A percentile compares a stretch with the other conserved stretches of the same genome.
phyloP scores from a whole-genome alignment of 1,284 basidiomycete genomes.

The Ustilago sp. region DNA sequence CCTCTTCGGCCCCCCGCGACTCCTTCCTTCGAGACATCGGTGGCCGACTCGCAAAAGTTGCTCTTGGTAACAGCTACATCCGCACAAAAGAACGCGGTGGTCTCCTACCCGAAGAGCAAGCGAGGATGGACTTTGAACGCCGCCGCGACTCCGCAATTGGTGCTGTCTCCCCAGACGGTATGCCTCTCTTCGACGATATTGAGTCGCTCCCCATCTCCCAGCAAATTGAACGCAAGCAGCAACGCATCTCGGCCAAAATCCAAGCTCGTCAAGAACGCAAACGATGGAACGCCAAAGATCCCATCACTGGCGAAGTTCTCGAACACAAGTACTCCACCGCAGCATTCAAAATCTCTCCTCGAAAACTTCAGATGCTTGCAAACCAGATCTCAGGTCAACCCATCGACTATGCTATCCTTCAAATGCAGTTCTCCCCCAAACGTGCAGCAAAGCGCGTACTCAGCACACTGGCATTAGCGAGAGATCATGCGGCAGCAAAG shows the following conservation, averaged over 20 bases:
- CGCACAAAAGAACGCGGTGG: slow-evolving; percentile 47
- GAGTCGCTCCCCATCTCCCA: slow-evolving; percentile 48
- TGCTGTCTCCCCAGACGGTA: slow-evolving; percentile 59
- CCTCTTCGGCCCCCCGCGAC: slow-evolving; percentile 25
- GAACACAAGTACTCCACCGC: slow-evolving; percentile 91
- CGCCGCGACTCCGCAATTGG: slow-evolving; percentile 57
- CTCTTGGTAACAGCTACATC: slow-evolving; percentile 38
- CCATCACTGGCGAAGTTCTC: slow-evolving; percentile 38
- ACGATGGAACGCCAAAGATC: slow-evolving; percentile 57
- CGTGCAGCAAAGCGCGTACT: slow-evolving; percentile 85
- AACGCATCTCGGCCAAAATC: slow-evolving; percentile 45
- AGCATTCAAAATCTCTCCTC: slow-evolving; percentile 90
- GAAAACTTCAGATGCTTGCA: slow-evolving; percentile 89
- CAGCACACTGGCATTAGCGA: slow-evolving; percentile 87
- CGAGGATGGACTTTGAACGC: slow-evolving; percentile 43
- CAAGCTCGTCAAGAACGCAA: slow-evolving; percentile 56
- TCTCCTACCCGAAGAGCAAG: slow-evolving; percentile 57
- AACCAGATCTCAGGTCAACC: slow-evolving; percentile 78
- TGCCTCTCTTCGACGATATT: slow-evolving; percentile 58
- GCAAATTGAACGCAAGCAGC: slow-evolving; percentile 35
- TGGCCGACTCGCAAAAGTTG: slow-evolving; percentile 41
- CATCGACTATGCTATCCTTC: slow-evolving; percentile 88
- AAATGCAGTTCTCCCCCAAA: slow-evolving; percentile 95
- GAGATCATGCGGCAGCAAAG: slow-evolving; percentile 88
- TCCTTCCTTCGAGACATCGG: slow-evolving; percentile 35